These are phyloP conservation scores for Ceratocystis colombiana DNA, from an alignment of 2,329 filamentous ascomycete genomes.

Conservation along the genomic window DNA sequence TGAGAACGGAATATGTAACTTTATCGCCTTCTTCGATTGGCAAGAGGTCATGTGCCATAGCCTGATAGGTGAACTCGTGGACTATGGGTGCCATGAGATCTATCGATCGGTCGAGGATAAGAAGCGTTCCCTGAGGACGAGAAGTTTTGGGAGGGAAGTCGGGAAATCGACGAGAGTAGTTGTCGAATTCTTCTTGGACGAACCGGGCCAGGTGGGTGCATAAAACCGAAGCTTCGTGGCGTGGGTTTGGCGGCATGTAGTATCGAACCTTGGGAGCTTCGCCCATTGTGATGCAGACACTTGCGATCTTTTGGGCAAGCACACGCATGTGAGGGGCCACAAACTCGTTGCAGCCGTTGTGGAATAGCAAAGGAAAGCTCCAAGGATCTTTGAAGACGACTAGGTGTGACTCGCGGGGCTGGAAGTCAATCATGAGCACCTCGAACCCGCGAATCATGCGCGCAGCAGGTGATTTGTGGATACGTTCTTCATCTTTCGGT, in stretches of 20 bases:
- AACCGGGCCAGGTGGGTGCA: conserved; percentile 83
- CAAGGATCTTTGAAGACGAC: conserved; percentile 88
- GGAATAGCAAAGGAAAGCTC: conserved; percentile 89
- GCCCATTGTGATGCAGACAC: conserved; percentile 81
- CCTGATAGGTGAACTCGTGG: conserved; percentile 97
- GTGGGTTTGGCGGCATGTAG: conserved; percentile 63
- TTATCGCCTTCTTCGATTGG: conserved; percentile 83
- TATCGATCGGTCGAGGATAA: conserved; percentile 88
- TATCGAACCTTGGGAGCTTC: conserved; percentile 92
- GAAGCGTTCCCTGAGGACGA: conserved; percentile 68
- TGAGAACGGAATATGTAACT: conserved; percentile 67
- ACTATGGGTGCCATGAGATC: conserved; percentile 78
- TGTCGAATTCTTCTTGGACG: conserved; percentile 81
- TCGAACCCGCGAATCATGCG: conserved; percentile 69
- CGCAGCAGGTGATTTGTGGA: conserved; percentile 60
- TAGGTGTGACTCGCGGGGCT: conserved; percentile 80
- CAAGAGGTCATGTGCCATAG: conserved; percentile 91
- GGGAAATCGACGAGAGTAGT: conserved; percentile 72
- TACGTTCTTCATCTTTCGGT: conserved; percentile 57
- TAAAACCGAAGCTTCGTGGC: conserved; percentile 79
- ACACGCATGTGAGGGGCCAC: conserved; percentile 74
- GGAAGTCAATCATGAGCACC: conserved; percentile 79
- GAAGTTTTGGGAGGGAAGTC: conserved; percentile 73
- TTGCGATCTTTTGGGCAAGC: conserved; percentile 81
- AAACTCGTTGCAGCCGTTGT: conserved; percentile 77